Evolutionary conservation across 2,329 filamentous ascomycete species (phyloP).

Genomic region (Pyrenophora seminiperda): DNA sequence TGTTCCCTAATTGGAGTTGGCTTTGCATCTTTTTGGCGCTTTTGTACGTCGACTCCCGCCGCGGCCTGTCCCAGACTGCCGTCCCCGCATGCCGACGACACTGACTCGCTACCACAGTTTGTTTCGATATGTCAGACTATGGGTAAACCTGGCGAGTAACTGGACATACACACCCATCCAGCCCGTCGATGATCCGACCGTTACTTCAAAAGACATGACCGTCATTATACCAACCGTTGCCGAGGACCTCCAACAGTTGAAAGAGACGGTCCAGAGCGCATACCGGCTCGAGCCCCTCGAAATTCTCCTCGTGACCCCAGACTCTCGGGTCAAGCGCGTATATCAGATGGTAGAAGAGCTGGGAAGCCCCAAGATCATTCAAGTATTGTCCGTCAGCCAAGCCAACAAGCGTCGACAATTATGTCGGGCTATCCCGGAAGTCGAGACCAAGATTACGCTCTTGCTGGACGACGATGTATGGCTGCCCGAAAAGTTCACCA

Average conservation of each 20-base stretch:
- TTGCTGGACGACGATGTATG: slow-evolving; percentile 96
- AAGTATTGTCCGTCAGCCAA: slow-evolving; percentile 76
- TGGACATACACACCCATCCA: slow-evolving; percentile 86
- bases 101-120: slow-evolving; percentile 61
- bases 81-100: slow-evolving; percentile 12
- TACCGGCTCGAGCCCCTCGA: slow-evolving; percentile 71
- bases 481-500: slow-evolving; percentile 83
- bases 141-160: slow-evolving; percentile 78
- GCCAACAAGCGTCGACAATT: slow-evolving; percentile 97
- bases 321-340: slow-evolving; percentile 73
- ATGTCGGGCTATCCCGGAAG: slow-evolving; percentile 84
- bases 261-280: slow-evolving; percentile 78
- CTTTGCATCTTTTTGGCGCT: slow-evolving; percentile 44
- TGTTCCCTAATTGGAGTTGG: slow-evolving; percentile 49
- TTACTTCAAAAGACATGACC: slow-evolving; percentile 83
- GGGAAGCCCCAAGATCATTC: slow-evolving; percentile 63
- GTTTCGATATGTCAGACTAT: slow-evolving; percentile 83
- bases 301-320: slow-evolving; percentile 85
- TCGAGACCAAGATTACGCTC: slow-evolving; percentile 81
- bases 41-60: slow-evolving; percentile 37
- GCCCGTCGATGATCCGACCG: slow-evolving; percentile 78
- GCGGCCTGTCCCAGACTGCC: slow-evolving; percentile 3
- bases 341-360: slow-evolving; percentile 60
- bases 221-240: slow-evolving; percentile 94
- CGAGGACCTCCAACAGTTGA: slow-evolving; percentile 81